These are phyloP conservation scores for Brassica balearica DNA, from an alignment of 441 rosid species.

Conservation along the genomic window DNA sequence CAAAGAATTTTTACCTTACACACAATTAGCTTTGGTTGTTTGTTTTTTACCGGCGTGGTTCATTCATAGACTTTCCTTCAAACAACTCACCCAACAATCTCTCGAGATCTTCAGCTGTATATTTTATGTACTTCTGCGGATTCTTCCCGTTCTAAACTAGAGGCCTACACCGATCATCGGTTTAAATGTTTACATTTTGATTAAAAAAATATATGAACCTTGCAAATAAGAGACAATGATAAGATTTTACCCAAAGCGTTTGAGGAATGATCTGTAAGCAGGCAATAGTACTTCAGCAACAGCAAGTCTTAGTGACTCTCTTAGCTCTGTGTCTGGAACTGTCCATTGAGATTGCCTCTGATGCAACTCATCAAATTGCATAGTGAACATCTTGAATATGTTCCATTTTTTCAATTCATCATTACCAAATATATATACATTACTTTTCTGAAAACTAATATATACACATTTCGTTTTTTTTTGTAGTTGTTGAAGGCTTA, in stretches of 20 bases:
- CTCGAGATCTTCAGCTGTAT: constrained; percentile 88
- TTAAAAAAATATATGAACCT: neutral
- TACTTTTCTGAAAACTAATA: neutral
- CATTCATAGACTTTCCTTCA: constrained; percentile 80
- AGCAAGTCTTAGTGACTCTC: constrained; percentile 88
- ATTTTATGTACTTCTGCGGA: constrained; percentile 83
- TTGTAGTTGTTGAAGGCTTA: constrained; percentile 24
- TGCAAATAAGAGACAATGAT: neutral
- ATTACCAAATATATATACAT: neutral
- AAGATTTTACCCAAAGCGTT: constrained; percentile 76
- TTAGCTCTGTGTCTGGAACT: constrained; percentile 94
- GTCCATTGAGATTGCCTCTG: constrained; percentile 98
- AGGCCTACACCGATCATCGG: constrained; percentile 57
- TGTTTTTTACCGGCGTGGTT: constrained; percentile 62
- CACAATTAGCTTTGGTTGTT: constrained; percentile 12
- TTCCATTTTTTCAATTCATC: constrained; percentile 21
- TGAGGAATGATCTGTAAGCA: constrained; percentile 89
- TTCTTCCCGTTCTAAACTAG: constrained; percentile 86
- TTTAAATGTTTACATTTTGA: neutral
- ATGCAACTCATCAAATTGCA: constrained; percentile 97
- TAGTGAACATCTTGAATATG: constrained; percentile 91
- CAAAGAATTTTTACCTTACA: constrained; percentile 19
- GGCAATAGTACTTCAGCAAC: constrained; percentile 98
- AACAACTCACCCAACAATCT: constrained; percentile 91
- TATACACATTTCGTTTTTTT: neutral